Evolutionary conservation across 2,329 filamentous ascomycete species (phyloP), one percentile per base, ranked within the genome.

Genomic region (Phaeosphaeriaceae sp.): DNA sequence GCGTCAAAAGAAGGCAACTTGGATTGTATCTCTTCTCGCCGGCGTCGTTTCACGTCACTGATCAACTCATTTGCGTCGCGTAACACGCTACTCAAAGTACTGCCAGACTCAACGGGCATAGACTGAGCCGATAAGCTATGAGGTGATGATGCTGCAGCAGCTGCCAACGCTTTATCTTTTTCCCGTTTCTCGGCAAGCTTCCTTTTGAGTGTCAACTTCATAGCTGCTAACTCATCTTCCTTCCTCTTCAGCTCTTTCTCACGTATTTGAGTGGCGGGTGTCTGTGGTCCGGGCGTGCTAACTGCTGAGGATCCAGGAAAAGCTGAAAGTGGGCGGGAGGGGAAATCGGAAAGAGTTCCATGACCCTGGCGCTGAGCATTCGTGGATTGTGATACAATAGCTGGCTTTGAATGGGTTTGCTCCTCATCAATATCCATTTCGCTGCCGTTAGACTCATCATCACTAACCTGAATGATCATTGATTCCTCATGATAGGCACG

Each of bases 381-480:
- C 3, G 36, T 8, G 5, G 38, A 21, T 11, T 55, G 36, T 11
- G 45, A 34, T 18, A 29, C 6, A 20, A 16, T 13, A 46, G 56
- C n/a, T 35, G 56, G 20, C 29, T 48, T 38, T 17, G 59, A 17
- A 26, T 43, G 76, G 8, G 78, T 79, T 38, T 81, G 84, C 20
- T 84, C 84, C 44, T 75, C 74, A 28, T 76, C 74, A 18, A 87
- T 79, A 28, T 89, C 87, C 84, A 87, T 88, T 48, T 86, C 85
- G 38, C 86, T 80, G 6, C 77, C 79, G 18, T 79, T 83, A 21
- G 68, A 77, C 49, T 87, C 85, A 56, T 87, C 84, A 21, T 96
- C 92, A 66, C 90, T 96, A 32, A 95, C 87, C 57, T 95, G 85
- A 59, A 96, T 96, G 32, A 96, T 83, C 43, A 96, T 82, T 2